A percentile compares a stretch with the other conserved stretches of the same genome.
Evolutionary conservation across 106 monocot species (phyloP).

Genomic region (Amphibolis antarctica): DNA sequence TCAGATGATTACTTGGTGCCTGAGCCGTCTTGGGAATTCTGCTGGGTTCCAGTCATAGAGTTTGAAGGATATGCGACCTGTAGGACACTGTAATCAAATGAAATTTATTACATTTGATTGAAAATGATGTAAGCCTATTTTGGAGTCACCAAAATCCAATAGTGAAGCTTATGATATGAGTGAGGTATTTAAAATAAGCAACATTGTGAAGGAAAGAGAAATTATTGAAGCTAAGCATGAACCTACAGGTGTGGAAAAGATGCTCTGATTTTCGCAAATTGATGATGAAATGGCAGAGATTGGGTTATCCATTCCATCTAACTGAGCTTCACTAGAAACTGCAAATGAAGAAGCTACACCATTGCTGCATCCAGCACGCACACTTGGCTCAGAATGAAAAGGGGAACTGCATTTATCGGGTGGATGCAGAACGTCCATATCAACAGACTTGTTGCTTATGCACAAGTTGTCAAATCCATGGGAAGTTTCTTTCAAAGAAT

Average conservation of each 20-base stretch:
- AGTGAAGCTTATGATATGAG: background rate
- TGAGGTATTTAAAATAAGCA: too few species aligned
- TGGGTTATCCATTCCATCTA: slow-evolving; percentile 37
- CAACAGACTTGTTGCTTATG: slow-evolving; percentile 27
- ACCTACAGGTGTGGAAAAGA: slow-evolving; percentile 69
- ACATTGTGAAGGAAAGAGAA: background rate
- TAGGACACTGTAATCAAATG: slow-evolving; percentile 74
- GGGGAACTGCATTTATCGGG: slow-evolving; percentile 52
- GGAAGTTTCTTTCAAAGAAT: slow-evolving; percentile 17
- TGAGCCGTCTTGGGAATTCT: slow-evolving; percentile 81
- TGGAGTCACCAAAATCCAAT: background rate
- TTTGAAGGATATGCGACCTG: slow-evolving; percentile 96
- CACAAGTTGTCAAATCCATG: slow-evolving; percentile 21
- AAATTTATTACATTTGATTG: slow-evolving; percentile 9
- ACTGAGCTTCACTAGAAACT: slow-evolving; percentile 36
- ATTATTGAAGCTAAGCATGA: background rate
- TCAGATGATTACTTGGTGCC: slow-evolving; percentile 62
- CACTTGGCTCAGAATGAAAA: slow-evolving; percentile 23
- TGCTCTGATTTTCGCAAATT: slow-evolving; percentile 46
- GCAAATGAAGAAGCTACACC: slow-evolving; percentile 29
- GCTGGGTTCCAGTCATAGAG: slow-evolving; percentile 99
- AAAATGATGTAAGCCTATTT: background rate
- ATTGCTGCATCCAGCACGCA: slow-evolving; percentile 34
- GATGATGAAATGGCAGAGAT: slow-evolving; percentile 45
- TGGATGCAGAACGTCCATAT: slow-evolving; percentile 29